Percentiles rank a stretch among this genome's conserved stretches.
These are phyloP conservation scores for Trametes meyenii DNA, from an alignment of 768 basidiomycete genomes.

Conservation along the genomic window DNA sequence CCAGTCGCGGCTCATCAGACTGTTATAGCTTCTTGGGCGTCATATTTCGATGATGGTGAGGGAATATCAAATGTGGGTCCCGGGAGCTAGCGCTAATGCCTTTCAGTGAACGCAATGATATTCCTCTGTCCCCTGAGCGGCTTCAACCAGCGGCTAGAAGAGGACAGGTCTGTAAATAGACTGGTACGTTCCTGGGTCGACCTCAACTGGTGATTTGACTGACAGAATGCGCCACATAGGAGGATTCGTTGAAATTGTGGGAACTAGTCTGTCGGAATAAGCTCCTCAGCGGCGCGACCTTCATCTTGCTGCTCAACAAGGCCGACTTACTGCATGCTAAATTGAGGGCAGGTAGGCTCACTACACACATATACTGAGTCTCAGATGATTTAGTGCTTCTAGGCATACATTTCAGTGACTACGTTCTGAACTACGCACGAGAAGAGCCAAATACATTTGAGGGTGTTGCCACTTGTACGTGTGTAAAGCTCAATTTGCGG, in stretches of 20 bases:
- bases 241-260: conserved; percentile 58
- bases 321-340: conserved; percentile 57
- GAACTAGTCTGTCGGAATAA: conserved; percentile 56
- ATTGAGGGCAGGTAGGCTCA: conserved; percentile 36
- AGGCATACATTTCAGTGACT: conserved; percentile 46
- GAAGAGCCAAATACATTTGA: conserved; percentile 53
- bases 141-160: conserved; percentile 61
- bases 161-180: conserved; percentile 58
- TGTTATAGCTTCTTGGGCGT: conserved; percentile 57
- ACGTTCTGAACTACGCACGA: conserved; percentile 50
- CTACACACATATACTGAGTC: no score
- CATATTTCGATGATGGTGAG: conserved; percentile 64
- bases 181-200: conserved; percentile 42
- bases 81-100: not conserved
- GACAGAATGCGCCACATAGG: conserved; percentile 33
- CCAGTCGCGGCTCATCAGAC: not conserved
- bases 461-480: conserved; percentile 50
- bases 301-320: conserved; percentile 64
- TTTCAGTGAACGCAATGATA: conserved; percentile 57
- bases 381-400: not conserved
- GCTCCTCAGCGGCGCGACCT: conserved; percentile 50
- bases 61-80: not conserved
- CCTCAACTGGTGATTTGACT: not conserved
- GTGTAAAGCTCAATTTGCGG: conserved; percentile 14
- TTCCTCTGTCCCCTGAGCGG: conserved; percentile 65